Evolutionary conservation across 768 basidiomycete genomes (phyloP).

Genomic region (Agaricus bisporus): DNA sequence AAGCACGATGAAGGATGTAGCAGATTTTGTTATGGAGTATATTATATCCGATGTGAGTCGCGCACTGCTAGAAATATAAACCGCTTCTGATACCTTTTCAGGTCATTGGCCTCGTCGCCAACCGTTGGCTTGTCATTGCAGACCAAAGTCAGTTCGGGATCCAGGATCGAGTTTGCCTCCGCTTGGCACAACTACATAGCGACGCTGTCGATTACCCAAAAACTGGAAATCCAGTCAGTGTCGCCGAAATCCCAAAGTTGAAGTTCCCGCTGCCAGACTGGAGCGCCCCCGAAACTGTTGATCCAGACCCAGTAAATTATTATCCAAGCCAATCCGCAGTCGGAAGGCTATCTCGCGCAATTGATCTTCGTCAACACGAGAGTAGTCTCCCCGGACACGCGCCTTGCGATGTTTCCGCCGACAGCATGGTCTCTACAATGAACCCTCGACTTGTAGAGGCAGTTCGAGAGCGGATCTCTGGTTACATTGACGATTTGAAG

Average conservation of each 20-base stretch:
- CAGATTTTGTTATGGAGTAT: conserved; percentile 62
- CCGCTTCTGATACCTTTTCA: conserved; percentile 14
- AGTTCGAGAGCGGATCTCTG: background rate
- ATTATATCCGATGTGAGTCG: conserved; percentile 51
- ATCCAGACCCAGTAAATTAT: conserved; percentile 26
- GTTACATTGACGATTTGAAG: background rate
- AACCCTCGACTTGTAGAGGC: background rate
- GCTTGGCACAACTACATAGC: conserved; percentile 49
- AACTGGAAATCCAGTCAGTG: conserved; percentile 38
- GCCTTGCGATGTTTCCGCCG: background rate
- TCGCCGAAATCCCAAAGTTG: conserved; percentile 35
- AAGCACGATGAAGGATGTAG: conserved; percentile 57
- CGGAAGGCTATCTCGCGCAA: conserved; percentile 52
- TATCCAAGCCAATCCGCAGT: conserved; percentile 52
- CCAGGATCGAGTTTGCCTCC: conserved; percentile 43
- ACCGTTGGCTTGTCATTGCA: conserved; percentile 56
- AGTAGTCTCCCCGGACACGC: conserved; percentile 9
- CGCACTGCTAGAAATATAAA: background rate
- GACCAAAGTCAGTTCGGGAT: conserved; percentile 44
- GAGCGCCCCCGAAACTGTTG: conserved; percentile 53
- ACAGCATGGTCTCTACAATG: background rate
- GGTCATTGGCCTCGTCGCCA: conserved; percentile 55
- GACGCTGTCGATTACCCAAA: conserved; percentile 64
- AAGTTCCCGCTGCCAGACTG: conserved; percentile 49
- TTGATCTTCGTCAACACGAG: conserved; percentile 39